phyloP scores from a whole-genome alignment of 1,139 yeast species.

The Groenewaldozyma auringiensis region DNA sequence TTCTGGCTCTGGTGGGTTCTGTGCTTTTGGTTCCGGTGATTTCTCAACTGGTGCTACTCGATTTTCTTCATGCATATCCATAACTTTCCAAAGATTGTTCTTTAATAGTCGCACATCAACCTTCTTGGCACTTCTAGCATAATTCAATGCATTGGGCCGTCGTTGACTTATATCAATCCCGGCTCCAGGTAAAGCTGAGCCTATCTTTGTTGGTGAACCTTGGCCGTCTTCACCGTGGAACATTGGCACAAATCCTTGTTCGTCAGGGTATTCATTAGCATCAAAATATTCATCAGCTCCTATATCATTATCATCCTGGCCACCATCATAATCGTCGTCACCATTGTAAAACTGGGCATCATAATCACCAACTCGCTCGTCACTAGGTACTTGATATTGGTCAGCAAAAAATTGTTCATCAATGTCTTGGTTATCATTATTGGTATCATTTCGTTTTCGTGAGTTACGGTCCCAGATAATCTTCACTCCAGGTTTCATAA shows the following conservation, averaged over 20 bases:
- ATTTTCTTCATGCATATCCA: conserved; percentile 20
- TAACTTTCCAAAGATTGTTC: conserved; percentile 71
- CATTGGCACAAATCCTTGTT: neutral
- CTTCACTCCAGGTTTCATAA: conserved; percentile 52
- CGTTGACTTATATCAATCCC: neutral
- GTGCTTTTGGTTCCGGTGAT: conserved; percentile 5
- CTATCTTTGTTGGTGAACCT: neutral
- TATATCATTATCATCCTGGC: neutral
- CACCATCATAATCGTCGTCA: conserved; percentile 31
- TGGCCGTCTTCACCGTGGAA: neutral
- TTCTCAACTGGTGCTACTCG: conserved; percentile 12
- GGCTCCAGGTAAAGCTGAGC: neutral
- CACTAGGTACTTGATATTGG: conserved; percentile 33
- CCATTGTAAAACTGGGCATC: conserved; percentile 41
- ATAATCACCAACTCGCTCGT: conserved; percentile 30
- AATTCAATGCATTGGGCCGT: conserved; percentile 55
- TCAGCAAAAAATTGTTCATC: conserved; percentile 64
- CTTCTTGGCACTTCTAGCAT: conserved; percentile 73
- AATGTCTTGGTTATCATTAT: conserved; percentile 11
- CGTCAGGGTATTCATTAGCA: neutral
- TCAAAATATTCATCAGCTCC: conserved; percentile 4
- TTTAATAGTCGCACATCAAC: conserved; percentile 77
- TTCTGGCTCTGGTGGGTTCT: conserved; percentile 2
- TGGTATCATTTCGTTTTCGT: conserved; percentile 4
- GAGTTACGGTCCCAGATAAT: conserved; percentile 12